Percentiles rank a stretch among this genome's conserved stretches.
phyloP scores from a whole-genome alignment of 257 asterid species.

The Thymus mandschuricus region DNA sequence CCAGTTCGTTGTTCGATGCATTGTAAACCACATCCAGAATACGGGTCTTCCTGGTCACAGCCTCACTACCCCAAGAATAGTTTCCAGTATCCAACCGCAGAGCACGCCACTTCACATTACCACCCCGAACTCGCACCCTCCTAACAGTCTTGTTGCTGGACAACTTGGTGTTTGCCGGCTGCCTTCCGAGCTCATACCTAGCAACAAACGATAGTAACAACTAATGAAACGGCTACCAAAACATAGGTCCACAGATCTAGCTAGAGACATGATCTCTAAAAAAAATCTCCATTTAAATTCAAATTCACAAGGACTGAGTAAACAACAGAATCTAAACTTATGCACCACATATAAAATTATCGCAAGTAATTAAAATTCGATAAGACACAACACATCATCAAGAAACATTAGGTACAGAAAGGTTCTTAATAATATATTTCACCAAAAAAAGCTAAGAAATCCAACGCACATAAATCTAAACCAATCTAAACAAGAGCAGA shows the following conservation, averaged over 20 bases:
- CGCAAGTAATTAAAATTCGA: not conserved
- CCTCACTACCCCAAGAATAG: constrained; percentile 78
- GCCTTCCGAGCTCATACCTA: constrained; percentile 90
- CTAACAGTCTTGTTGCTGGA: constrained; percentile 76
- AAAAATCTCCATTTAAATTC: too few species aligned
- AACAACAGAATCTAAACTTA: not conserved
- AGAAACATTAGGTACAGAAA: not conserved
- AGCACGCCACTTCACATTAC: constrained; percentile 81
- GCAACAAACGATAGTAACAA: constrained; percentile 6
- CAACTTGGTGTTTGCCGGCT: constrained; percentile 76
- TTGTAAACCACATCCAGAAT: constrained; percentile 75
- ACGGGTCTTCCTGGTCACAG: constrained; percentile 68
- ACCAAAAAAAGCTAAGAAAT: not conserved
- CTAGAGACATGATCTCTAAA: not conserved
- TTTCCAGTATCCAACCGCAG: constrained; percentile 73
- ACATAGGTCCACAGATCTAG: constrained; percentile 2
- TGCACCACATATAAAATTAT: not conserved
- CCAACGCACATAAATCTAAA: not conserved
- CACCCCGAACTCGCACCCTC: constrained; percentile 70
- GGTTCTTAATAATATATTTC: not conserved
- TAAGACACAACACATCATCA: not conserved
- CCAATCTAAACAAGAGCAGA: not conserved
- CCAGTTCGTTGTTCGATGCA: constrained; percentile 75
- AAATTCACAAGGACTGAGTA: too few species aligned
- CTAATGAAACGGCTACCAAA: not conserved